These are phyloP conservation scores for Monosporozyma solicola DNA, from an alignment of 805 yeast genomes.

Conservation along the genomic window DNA sequence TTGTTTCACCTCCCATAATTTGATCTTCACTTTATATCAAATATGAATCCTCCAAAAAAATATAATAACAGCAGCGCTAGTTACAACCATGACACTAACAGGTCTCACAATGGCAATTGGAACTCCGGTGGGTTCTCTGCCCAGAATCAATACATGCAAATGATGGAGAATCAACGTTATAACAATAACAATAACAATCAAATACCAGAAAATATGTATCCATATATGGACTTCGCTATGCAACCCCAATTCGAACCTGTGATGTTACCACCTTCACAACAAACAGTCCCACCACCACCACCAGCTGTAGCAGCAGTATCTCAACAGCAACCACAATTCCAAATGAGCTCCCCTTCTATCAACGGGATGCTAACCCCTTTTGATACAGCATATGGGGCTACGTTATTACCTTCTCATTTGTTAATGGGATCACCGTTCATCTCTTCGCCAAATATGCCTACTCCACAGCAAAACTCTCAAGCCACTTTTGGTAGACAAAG, in stretches of 20 bases:
- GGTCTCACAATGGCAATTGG: background rate
- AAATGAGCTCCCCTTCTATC: constrained; percentile 11
- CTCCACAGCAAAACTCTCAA: constrained; percentile 3
- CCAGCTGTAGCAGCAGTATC: too few relatives aligned
- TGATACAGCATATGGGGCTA: constrained; percentile 50
- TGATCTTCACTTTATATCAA: background rate
- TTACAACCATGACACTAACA: background rate
- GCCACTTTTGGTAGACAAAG: background rate
- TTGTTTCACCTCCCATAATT: too few relatives aligned
- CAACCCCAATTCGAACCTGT: background rate
- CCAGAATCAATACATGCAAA: background rate
- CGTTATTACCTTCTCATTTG: constrained; percentile 55
- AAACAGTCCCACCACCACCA: background rate
- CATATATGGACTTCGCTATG: background rate
- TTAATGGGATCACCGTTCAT: constrained; percentile 53
- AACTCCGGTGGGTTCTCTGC: background rate
- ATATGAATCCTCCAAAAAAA: background rate
- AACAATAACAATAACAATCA: background rate
- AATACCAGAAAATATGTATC: background rate
- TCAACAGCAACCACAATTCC: background rate
- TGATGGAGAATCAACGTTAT: background rate
- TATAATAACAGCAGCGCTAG: background rate
- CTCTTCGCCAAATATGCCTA: constrained; percentile 29
- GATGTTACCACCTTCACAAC: constrained; percentile 3
- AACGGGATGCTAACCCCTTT: constrained; percentile 44